Conservation (phyloP, 306 rosid species). For the Clitoria ternatea region DNA sequence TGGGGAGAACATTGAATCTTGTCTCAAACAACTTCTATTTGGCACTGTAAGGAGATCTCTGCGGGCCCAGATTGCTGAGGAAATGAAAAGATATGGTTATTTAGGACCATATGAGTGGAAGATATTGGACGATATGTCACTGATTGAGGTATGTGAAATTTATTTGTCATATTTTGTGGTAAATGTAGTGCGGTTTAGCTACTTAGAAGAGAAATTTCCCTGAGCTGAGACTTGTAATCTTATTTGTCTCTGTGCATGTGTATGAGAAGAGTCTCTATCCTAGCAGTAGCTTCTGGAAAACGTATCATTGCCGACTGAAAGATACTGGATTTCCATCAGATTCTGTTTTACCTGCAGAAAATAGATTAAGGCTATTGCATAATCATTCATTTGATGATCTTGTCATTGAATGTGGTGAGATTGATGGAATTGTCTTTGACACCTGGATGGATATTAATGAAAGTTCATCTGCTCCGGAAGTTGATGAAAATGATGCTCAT, state of each 20-base stretch:
- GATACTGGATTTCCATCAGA: slow-evolving; percentile 44
- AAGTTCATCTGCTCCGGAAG: slow-evolving; percentile 43
- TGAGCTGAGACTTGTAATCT: slow-evolving; percentile 39
- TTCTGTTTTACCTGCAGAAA: slow-evolving; percentile 45
- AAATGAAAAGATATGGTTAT: slow-evolving; percentile 79
- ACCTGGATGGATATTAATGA: slow-evolving; percentile 64
- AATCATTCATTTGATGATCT: slow-evolving; percentile 45
- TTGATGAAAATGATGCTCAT: slow-evolving; percentile 51
- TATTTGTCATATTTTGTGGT: slow-evolving; percentile 30
- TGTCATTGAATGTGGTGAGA: slow-evolving; percentile 74
- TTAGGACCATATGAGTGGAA: slow-evolving; percentile 86
- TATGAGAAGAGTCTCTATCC: slow-evolving; percentile 82
- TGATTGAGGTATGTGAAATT: slow-evolving; percentile 67
- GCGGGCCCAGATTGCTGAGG: slow-evolving; percentile 67
- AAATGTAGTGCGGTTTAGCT: slow-evolving; percentile 20
- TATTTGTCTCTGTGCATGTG: slow-evolving; percentile 31
- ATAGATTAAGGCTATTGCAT: slow-evolving; percentile 49
- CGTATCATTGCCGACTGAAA: slow-evolving; percentile 55
- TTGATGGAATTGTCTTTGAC: slow-evolving; percentile 83
- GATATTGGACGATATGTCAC: slow-evolving; percentile 70
- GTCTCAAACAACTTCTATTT: slow-evolving; percentile 80
- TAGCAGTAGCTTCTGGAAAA: slow-evolving; percentile 90
- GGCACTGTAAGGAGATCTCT: slow-evolving; percentile 88
- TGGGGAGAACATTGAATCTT: slow-evolving; percentile 86
- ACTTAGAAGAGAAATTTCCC: slow-evolving; percentile 11